These are phyloP conservation scores for Talaromyces pinophilus DNA, from an alignment of 2,329 filamentous ascomycete species.

Conservation along the genomic window DNA sequence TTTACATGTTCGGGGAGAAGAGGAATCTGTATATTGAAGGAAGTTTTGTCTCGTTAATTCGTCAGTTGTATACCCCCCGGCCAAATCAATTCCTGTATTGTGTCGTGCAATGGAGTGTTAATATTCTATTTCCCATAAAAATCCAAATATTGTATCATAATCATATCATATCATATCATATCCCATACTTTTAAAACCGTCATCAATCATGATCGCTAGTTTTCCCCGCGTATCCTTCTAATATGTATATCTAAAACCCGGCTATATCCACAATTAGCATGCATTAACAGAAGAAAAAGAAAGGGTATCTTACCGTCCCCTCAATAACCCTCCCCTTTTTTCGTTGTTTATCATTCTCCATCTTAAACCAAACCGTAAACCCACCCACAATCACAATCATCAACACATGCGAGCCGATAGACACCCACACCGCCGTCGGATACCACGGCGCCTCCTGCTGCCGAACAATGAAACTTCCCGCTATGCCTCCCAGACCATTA, in stretches of 20 bases:
- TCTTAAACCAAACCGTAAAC: slow-evolving; percentile 18
- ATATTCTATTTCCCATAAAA: background rate
- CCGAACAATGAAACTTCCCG: slow-evolving; percentile 66
- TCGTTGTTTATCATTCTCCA: slow-evolving; percentile 11
- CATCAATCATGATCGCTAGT: background rate
- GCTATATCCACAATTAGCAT: slow-evolving; percentile 10
- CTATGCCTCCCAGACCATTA: slow-evolving; percentile 65
- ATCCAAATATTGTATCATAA: background rate
- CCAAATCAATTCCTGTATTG: slow-evolving; percentile 6
- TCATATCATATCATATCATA: background rate
- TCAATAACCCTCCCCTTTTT: slow-evolving; percentile 15
- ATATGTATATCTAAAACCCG: slow-evolving; percentile 22
- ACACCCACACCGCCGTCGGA: slow-evolving; percentile 66
- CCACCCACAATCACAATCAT: slow-evolving; percentile 21
- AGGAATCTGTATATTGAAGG: background rate
- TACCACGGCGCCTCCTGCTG: slow-evolving; percentile 63
- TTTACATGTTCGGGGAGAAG: background rate
- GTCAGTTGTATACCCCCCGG: slow-evolving; percentile 20
- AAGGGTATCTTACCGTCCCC: slow-evolving; percentile 8
- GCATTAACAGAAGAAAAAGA: background rate
- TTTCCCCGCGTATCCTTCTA: background rate
- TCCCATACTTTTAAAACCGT: background rate
- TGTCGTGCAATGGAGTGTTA: background rate
- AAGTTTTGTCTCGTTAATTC: slow-evolving; percentile 10
- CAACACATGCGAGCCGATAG: slow-evolving; percentile 51